Percentiles rank a stretch among this genome's conserved stretches.
Conservation (phyloP, 805 yeast species). For the Metschnikowia dekortorum region DNA sequence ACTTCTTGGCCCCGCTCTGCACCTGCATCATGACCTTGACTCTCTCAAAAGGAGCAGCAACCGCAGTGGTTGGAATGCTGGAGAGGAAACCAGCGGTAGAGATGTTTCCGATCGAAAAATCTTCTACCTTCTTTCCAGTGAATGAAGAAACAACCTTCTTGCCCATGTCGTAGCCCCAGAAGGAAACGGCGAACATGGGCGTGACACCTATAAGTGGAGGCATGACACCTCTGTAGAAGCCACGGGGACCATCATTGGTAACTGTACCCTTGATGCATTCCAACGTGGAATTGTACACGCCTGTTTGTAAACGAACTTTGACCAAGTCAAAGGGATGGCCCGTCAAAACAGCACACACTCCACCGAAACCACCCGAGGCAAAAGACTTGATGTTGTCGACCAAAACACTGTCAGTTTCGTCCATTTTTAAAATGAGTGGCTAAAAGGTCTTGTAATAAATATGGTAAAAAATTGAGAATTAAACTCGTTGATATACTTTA, state of each 20-base stretch:
- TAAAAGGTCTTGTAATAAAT: background rate
- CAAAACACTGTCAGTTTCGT: constrained; percentile 43
- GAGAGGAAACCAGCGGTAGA: constrained; percentile 91
- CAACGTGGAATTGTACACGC: constrained; percentile 58
- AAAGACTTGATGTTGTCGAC: constrained; percentile 83
- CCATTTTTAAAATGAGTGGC: constrained; percentile 23
- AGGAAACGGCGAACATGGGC: constrained; percentile 96
- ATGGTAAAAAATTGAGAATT: background rate
- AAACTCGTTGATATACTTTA: background rate
- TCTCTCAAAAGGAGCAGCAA: constrained; percentile 97
- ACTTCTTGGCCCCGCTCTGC: constrained; percentile 43
- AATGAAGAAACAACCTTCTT: constrained; percentile 59
- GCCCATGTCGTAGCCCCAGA: constrained; percentile 97
- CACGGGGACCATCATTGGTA: constrained; percentile 67
- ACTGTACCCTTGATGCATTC: constrained; percentile 70
- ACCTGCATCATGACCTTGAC: constrained; percentile 91
- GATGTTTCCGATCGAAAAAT: constrained; percentile 62
- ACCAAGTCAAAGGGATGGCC: constrained; percentile 96
- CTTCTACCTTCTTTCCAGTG: constrained; percentile 34
- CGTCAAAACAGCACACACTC: constrained; percentile 88
- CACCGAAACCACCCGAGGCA: constrained; percentile 94
- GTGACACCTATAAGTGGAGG: constrained; percentile 97
- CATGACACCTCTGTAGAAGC: constrained; percentile 88
- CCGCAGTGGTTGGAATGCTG: constrained; percentile 90
- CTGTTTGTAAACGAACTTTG: constrained; percentile 88